phyloP scores from a whole-genome alignment of 495 filamentous ascomycete genomes.

The Xylaria intraflava region DNA sequence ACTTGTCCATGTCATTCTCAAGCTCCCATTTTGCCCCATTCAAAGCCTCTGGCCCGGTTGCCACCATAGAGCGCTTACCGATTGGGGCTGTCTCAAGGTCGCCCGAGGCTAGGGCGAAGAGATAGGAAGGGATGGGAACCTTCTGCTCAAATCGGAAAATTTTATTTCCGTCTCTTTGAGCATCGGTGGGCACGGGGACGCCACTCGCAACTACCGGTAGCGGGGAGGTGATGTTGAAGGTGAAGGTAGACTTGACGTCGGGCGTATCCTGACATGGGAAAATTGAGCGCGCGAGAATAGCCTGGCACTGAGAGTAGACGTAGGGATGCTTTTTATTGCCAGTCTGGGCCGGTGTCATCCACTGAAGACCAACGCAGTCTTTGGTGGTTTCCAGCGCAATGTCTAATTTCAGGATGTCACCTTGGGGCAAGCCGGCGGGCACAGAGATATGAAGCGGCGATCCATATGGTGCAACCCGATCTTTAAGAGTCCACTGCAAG shows the following conservation, averaged over 20 bases:
- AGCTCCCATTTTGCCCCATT: constrained; percentile 81
- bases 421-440: constrained; percentile 53
- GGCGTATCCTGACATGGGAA: constrained; percentile 98
- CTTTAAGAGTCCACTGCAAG: constrained; percentile 62
- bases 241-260: constrained; percentile 84
- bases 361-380: constrained; percentile 86
- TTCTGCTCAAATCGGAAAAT: constrained; percentile 80
- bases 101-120: constrained; percentile 86
- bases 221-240: constrained; percentile 80
- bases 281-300: constrained; percentile 85
- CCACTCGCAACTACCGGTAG: constrained; percentile 86
- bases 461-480: constrained; percentile 67
- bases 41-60: constrained; percentile 81
- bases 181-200: constrained; percentile 53
- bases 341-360: constrained; percentile 85
- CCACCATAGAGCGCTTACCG: constrained; percentile 75
- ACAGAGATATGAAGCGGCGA: constrained; percentile 69
- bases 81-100: constrained; percentile 80
- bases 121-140: constrained; percentile 88
- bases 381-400: constrained; percentile 62
- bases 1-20: constrained; percentile 81
- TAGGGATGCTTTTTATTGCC: constrained; percentile 90
- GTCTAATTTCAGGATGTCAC: constrained; percentile 57
- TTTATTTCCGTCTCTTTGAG: constrained; percentile 43
- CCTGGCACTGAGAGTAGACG: constrained; percentile 97